A percentile compares a stretch with the other conserved stretches of the same genome.
phyloP scores from a whole-genome alignment of 2,329 filamentous ascomycete species.

The Cercospora zeae-maydis region DNA sequence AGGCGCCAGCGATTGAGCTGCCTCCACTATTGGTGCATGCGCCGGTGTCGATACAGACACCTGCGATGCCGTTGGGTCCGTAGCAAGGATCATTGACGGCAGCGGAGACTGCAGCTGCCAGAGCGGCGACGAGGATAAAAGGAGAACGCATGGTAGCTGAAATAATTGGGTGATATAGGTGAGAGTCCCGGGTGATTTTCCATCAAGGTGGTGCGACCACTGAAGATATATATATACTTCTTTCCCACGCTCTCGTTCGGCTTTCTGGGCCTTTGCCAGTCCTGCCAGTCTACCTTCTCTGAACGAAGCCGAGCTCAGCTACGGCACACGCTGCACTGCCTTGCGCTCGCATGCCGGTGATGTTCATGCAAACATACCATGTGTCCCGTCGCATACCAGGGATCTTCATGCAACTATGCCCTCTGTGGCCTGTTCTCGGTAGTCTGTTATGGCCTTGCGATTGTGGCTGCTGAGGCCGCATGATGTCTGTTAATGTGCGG shows the following conservation, averaged over 20 bases:
- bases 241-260: background rate
- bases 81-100: conserved; percentile 9
- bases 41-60: conserved; percentile 3
- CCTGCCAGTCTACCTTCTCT: background rate
- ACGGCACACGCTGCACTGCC: background rate
- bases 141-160: background rate
- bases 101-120: background rate
- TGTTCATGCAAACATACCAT: background rate
- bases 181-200: background rate
- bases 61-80: background rate
- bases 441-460: background rate
- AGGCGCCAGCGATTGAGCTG: conserved; percentile 5
- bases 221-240: background rate
- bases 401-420: background rate
- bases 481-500: background rate
- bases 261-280: background rate
- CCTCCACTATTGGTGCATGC: background rate
- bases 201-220: background rate
- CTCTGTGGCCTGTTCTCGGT: background rate
- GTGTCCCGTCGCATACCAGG: background rate
- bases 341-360: background rate
- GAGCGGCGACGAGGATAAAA: background rate
- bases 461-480: background rate
- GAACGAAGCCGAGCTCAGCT: background rate
- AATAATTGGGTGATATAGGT: background rate